A percentile compares a stretch with the other conserved stretches of the same genome.
Evolutionary conservation across 768 basidiomycete species (phyloP).

Genomic region (Xerocomellus chrysenteron): DNA sequence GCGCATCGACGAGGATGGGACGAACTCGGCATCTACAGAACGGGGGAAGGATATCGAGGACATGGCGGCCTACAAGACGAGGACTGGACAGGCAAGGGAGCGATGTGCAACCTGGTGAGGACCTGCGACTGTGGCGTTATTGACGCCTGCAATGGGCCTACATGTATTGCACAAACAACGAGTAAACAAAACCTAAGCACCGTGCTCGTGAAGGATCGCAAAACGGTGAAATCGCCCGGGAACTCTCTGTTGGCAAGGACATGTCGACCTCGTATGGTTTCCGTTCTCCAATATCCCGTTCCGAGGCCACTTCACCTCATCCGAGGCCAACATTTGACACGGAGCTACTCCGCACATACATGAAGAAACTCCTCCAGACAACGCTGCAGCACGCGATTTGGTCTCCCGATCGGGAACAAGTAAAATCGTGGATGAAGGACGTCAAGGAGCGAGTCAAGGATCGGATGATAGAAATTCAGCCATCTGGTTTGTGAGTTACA

Average conservation of each 20-base stretch:
- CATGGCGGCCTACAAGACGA: conserved; percentile 40
- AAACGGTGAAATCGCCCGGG: not conserved
- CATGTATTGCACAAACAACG: conserved; percentile 19
- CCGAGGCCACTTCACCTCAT: conserved; percentile 50
- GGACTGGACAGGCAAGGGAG: not conserved
- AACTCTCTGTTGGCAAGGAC: not conserved
- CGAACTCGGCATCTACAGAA: conserved; percentile 36
- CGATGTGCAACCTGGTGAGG: not conserved
- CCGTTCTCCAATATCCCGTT: conserved; percentile 63
- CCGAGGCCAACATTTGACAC: conserved; percentile 63
- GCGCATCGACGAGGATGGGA: conserved; percentile 38
- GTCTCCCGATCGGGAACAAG: conserved; percentile 68
- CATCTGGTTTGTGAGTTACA: conserved; percentile 72
- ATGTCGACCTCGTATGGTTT: conserved; percentile 39
- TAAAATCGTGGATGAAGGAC: conserved; percentile 78
- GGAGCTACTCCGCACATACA: conserved; percentile 72
- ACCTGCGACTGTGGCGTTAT: not conserved
- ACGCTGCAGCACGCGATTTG: conserved; percentile 65
- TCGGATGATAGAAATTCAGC: conserved; percentile 81
- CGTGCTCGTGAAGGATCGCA: not conserved
- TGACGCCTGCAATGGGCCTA: not conserved
- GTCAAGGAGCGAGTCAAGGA: conserved; percentile 84
- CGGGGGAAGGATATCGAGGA: conserved; percentile 66
- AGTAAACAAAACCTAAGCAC: conserved; percentile 22
- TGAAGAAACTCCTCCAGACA: conserved; percentile 75